Evolutionary conservation across 176 grass and related monocot species (phyloP).

Genomic region (Aegilops umbellulata): DNA sequence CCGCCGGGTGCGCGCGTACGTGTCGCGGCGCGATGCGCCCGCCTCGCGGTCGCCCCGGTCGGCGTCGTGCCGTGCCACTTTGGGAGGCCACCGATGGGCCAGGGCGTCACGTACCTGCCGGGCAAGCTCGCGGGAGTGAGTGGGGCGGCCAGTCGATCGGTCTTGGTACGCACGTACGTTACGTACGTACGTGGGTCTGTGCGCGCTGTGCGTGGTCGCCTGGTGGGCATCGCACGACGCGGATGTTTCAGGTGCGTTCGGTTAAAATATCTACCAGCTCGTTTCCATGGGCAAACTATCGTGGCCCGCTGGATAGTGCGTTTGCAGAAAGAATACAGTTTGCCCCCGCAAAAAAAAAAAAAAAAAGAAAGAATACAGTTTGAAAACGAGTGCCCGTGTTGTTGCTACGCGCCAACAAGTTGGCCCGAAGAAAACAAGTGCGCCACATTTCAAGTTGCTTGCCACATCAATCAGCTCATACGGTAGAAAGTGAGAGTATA

Average conservation of each 20-base stretch:
- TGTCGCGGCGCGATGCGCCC: conserved; percentile 14
- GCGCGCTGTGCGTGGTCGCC: neutral
- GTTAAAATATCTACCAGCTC: neutral
- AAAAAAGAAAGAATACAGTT: too few relatives aligned
- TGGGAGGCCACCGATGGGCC: neutral
- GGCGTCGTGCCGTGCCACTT: conserved; percentile 38
- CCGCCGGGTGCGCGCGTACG: neutral
- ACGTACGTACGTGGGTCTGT: neutral
- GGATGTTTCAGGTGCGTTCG: neutral
- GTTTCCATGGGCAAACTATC: neutral
- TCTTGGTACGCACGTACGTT: neutral
- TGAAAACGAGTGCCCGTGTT: too few relatives aligned
- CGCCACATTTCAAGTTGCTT: too few relatives aligned
- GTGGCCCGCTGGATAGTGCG: too few relatives aligned
- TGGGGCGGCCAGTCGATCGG: neutral
- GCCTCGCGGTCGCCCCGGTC: neutral
- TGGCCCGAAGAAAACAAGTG: too few relatives aligned
- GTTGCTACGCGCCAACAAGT: too few relatives aligned
- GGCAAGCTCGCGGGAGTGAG: neutral
- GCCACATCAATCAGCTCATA: too few relatives aligned
- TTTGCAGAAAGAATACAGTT: too few relatives aligned
- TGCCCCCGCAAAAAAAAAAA: too few relatives aligned
- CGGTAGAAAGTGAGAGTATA: too few relatives aligned
- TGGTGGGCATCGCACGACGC: neutral
- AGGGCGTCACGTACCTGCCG: conserved; percentile 10